Evolutionary conservation across 2,329 filamentous ascomycete genomes (phyloP).

Genomic region (Westerdykella ornata): DNA sequence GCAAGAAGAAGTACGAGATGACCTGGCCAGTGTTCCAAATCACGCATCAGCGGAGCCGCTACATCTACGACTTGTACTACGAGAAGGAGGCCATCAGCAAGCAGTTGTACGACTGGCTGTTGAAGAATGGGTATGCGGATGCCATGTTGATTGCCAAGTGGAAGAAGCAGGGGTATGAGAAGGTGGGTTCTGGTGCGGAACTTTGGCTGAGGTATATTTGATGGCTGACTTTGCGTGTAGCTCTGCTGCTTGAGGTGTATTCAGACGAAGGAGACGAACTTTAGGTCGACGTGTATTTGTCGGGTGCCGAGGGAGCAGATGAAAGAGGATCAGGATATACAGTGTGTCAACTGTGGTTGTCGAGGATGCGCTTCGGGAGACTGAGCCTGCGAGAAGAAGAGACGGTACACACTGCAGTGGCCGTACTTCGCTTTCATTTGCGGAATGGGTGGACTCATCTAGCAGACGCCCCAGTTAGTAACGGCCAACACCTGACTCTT

Average conservation of each 20-base stretch:
- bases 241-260: constrained; percentile 93
- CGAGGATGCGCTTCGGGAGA: constrained; percentile 83
- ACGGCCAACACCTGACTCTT: too few species aligned
- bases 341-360: constrained; percentile 94
- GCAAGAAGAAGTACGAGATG: constrained; percentile 83
- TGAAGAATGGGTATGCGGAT: constrained; percentile 96
- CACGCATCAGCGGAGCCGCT: constrained; percentile 81
- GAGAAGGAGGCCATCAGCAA: constrained; percentile 93
- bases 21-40: constrained; percentile 98
- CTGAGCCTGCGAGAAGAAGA: constrained; percentile 36
- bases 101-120: constrained; percentile 85
- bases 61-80: constrained; percentile 97
- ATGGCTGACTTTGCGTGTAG: constrained; percentile 39
- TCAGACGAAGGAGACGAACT: constrained; percentile 99
- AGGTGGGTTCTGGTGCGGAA: constrained; percentile 52
- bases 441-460: too few species aligned
- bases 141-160: constrained; percentile 95
- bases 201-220: constrained; percentile 6
- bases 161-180: constrained; percentile 99
- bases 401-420: too few species aligned
- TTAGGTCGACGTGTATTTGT: constrained; percentile 95
- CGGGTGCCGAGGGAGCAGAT: constrained; percentile 83
- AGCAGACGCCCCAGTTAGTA: neutral
- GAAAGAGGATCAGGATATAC: constrained; percentile 82
- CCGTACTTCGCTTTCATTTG: too few species aligned